These are phyloP conservation scores for Centaurea solstitialis DNA, from an alignment of 129 eudicot genomes.

Conservation along the genomic window DNA sequence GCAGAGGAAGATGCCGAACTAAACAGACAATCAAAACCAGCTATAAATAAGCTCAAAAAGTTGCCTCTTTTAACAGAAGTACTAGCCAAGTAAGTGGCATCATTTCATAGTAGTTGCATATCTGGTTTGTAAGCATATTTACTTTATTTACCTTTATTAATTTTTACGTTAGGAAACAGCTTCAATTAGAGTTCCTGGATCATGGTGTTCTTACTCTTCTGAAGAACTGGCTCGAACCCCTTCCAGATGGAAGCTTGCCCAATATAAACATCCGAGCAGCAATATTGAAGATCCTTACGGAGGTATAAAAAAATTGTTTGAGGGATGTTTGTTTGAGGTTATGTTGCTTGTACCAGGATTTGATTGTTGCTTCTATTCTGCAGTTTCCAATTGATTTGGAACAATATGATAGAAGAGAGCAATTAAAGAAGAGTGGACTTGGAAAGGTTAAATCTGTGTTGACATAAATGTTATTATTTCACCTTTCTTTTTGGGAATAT, in stretches of 20 bases:
- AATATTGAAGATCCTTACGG: slow-evolving; percentile 76
- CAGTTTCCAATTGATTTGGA: slow-evolving; percentile 90
- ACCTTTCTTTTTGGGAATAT: not conserved
- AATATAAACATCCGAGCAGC: slow-evolving; percentile 94
- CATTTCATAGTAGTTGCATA: not conserved
- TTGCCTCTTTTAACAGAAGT: slow-evolving; percentile 85
- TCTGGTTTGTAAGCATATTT: not conserved
- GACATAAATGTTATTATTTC: not conserved
- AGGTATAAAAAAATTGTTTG: slow-evolving; percentile 48
- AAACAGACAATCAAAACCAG: slow-evolving; percentile 74
- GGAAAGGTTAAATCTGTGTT: slow-evolving; percentile 59
- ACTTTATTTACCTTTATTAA: not conserved
- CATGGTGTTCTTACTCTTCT: slow-evolving; percentile 84
- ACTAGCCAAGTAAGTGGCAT: slow-evolving; percentile 67
- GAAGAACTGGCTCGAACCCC: slow-evolving; percentile 97
- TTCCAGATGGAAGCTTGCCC: slow-evolving; percentile 99
- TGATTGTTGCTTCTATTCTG: not conserved
- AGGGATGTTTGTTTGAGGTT: slow-evolving; percentile 9
- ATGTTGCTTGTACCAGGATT: slow-evolving; percentile 5
- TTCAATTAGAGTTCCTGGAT: slow-evolving; percentile 88
- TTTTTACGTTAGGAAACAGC: slow-evolving; percentile 69
- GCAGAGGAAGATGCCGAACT: slow-evolving; percentile 91
- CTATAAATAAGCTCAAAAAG: slow-evolving; percentile 87
- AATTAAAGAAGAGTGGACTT: slow-evolving; percentile 83
- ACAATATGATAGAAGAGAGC: slow-evolving; percentile 85